Conservation (phyloP, 208 protist genomes). For the Trypanosoma conorhini region DNA sequence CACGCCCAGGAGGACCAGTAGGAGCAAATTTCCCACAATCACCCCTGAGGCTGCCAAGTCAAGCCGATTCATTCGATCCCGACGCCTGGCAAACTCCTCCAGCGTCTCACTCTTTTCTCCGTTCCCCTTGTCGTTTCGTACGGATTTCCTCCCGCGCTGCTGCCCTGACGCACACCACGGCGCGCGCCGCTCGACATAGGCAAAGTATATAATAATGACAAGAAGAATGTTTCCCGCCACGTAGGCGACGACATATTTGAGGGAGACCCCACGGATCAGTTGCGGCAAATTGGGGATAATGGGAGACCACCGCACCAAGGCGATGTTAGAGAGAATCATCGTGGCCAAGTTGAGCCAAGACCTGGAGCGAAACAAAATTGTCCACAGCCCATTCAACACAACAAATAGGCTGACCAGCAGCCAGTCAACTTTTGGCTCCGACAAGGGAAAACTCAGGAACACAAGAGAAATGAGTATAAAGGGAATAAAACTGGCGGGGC, state of each 20-base stretch:
- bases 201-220: slow-evolving; percentile 40
- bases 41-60: slow-evolving; percentile 41
- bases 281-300: slow-evolving; percentile 52
- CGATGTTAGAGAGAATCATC: slow-evolving; percentile 56
- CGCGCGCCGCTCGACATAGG: slow-evolving; percentile 52
- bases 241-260: slow-evolving; percentile 33
- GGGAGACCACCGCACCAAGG: slow-evolving; percentile 55
- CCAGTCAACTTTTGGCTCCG: slow-evolving; percentile 78
- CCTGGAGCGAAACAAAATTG: slow-evolving; percentile 45
- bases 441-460: slow-evolving; percentile 81
- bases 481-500: slow-evolving; percentile 43
- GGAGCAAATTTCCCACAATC: slow-evolving; percentile 42
- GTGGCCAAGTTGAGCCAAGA: slow-evolving; percentile 55
- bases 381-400: slow-evolving; percentile 52
- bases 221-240: slow-evolving; percentile 37
- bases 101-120: slow-evolving; percentile 28
- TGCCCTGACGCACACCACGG: slow-evolving; percentile 17
- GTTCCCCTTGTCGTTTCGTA: not conserved
- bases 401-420: slow-evolving; percentile 52
- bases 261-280: slow-evolving; percentile 35
- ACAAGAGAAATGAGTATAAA: slow-evolving; percentile 78
- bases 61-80: slow-evolving; percentile 39
- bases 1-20: slow-evolving; percentile 35
- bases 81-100: slow-evolving; percentile 41
- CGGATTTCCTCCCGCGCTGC: not conserved